Evolutionary conservation across 2,329 filamentous ascomycete genomes (phyloP), one percentile per base, ranked within the genome.

Genomic region (Colletotrichum falcatum): DNA sequence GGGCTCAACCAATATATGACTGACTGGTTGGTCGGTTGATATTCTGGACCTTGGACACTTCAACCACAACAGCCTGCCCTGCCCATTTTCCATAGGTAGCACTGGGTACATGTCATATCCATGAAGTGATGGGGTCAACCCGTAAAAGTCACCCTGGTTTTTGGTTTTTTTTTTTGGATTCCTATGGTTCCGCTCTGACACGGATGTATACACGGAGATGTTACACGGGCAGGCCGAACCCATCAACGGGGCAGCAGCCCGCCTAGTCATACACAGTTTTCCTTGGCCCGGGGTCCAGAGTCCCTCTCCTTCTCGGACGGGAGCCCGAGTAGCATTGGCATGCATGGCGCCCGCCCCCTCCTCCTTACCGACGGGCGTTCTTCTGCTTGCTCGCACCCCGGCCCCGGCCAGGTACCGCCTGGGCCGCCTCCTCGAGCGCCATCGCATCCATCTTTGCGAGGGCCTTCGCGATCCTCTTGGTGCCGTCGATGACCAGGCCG

Each of bases 401-500:
- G 37, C 62, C 18, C 18, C 56, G 61, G 28, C 74, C 77, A 18
- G 75, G 70, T 61, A 79, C 76, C 69, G 79, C 63, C 74, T 81
- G 77, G 11, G 78, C 78, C 58, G 75, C 73, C 74, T 61, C 37
- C 76, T 78, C 62, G 78, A 44, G 74, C 77, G 77, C 75, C 75
- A 78, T 75, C 72, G 20, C 62, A 11, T 26, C 39, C 1, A 70
- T 55, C 20, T 72, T 71, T 28, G 72, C 74, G 70, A 84, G 75
- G 60, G 79, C 81, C 44, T 78, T 67, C 54, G 87, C 79, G 63
- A 90, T 86, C 66, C 78, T 79, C 76, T 83, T 76, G 42, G 80
- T 74, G n/a, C 90, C 90, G 75, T 90, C 83, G n/a, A 95, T 80
- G 58, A 93, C 73, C 68, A 79, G 78, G 23, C 90, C 89, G 20